Base-by-base conservation (phyloP, 2,329 filamentous ascomycete species). In the Daldinia sp. region DNA sequence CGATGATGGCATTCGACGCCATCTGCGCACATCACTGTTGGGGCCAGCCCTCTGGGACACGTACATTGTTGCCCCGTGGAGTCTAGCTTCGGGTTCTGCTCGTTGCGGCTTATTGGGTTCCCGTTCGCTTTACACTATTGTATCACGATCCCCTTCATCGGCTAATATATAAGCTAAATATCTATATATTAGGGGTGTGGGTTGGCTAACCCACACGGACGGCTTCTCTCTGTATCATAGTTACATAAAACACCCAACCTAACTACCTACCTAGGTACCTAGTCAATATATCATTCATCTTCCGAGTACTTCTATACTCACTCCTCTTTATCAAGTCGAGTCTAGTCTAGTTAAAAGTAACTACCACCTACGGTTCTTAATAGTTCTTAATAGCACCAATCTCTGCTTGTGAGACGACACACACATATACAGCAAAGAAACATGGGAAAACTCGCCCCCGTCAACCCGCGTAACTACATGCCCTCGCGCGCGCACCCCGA, bases 401-500 rank as follows among this genome's bases (percentile, higher is more conserved):
- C 20, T 23, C 2, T 23, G 2, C 20, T 23, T 23, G 20, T 23
- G 20, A 23, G 20, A 23, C 20, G 20, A 37, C 35, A 37, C 35
- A 37, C 35, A 4, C 30, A 33, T 3, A 33, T 9, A 33, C 35
- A 50, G 3, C 51, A 44, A 57, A 39, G 12, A 10, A 59, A 48
- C 46, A 71, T 67, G 69, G 64, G 56, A 37, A 72, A 68, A 64
- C 64, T 66, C 41, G 28, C 67, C 13, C 64, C 69, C 18, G 55
- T 58, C 55, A 37, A 72, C 64, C 69, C 67, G 2, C 67, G 64
- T 30, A 51, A 33, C 39, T 66, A 65, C 41, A 26, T 80, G 2
- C 80, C 82, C 4, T 80, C 78, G n/a, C 76, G 75, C 18, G 80
- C 80, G 1, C 77, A 83, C 63, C 78, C 79, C 0, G 76, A 81